Percentiles rank a stretch among this genome's conserved stretches.
Evolutionary conservation across 192 early-diverging fungal genomes (phyloP).

Genomic region (Phlyctochytrium bullatum): DNA sequence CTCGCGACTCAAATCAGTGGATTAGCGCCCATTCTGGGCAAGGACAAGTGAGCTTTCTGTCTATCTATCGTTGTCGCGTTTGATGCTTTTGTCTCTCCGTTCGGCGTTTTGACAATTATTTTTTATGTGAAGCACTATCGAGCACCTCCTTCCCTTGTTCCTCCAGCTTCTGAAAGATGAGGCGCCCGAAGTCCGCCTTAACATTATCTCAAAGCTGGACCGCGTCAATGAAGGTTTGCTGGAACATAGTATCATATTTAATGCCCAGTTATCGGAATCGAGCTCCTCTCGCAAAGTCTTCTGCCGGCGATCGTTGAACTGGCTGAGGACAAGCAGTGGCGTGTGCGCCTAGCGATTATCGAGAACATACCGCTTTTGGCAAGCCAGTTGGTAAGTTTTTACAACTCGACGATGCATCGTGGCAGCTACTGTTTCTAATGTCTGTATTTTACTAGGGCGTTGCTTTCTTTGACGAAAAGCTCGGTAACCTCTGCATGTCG

Average conservation of each 20-base stretch:
- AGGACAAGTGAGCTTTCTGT: constrained; percentile 67
- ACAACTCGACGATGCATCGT: constrained; percentile 6
- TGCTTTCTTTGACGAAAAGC: constrained; percentile 96
- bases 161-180: constrained; percentile 97
- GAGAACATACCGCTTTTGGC: constrained; percentile 98
- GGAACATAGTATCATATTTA: not conserved
- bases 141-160: constrained; percentile 92
- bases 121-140: constrained; percentile 72
- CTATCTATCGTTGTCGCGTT: not conserved
- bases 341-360: constrained; percentile 97
- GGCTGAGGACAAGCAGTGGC: constrained; percentile 99
- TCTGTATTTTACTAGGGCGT: constrained; percentile 56
- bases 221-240: constrained; percentile 79
- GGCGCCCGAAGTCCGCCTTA: constrained; percentile 94
- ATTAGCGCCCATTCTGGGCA: constrained; percentile 91
- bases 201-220: constrained; percentile 98
- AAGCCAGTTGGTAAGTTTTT: constrained; percentile 68
- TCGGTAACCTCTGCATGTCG: constrained; percentile 92
- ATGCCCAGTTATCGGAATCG: constrained; percentile 79
- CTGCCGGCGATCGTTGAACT: constrained; percentile 98
- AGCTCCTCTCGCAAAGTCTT: constrained; percentile 93
- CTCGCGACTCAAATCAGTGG: constrained; percentile 96
- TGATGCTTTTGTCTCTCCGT: not conserved
- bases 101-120: too few relatives aligned
- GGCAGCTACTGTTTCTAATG: not conserved